Evolutionary conservation across 2,329 filamentous ascomycete species (phyloP).

Genomic region (Colletotrichum lupini): DNA sequence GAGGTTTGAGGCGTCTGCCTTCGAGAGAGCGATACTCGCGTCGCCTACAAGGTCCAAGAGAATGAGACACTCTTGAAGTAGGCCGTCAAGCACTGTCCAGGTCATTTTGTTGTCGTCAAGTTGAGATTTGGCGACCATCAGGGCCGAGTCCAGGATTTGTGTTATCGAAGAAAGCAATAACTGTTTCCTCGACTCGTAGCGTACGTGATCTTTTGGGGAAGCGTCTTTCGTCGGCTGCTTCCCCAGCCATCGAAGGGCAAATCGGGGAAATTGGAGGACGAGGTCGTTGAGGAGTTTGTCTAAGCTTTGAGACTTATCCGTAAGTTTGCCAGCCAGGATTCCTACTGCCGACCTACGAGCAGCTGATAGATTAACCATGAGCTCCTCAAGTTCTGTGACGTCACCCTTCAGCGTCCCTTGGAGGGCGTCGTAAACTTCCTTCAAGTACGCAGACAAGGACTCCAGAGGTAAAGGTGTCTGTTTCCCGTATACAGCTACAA

Average conservation of each 20-base stretch:
- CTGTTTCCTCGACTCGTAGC: conserved; percentile 71
- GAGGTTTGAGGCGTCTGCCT: conserved; percentile 47
- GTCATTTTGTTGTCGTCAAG: conserved; percentile 58
- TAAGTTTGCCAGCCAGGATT: conserved; percentile 46
- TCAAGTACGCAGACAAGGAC: conserved; percentile 54
- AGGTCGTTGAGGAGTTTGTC: conserved; percentile 63
- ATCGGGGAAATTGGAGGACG: conserved; percentile 68
- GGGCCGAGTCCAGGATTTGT: conserved; percentile 68
- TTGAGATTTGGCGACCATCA: conserved; percentile 66
- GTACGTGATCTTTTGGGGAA: conserved; percentile 66
- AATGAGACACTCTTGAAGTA: conserved; percentile 65
- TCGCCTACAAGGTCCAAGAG: conserved; percentile 65
- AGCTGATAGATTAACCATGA: conserved; percentile 66
- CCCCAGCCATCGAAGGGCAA: conserved; percentile 71
- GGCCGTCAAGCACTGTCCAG: conserved; percentile 68
- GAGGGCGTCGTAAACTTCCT: conserved; percentile 63
- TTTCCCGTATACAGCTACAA: conserved; percentile 66
- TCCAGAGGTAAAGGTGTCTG: conserved; percentile 48
- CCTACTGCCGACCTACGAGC: conserved; percentile 66
- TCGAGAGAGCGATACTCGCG: conserved; percentile 39
- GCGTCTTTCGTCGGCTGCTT: conserved; percentile 63
- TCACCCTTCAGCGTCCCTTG: conserved; percentile 70
- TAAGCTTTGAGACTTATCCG: conserved; percentile 34
- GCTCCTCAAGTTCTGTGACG: conserved; percentile 68
- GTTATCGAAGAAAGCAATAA: conserved; percentile 63